Evolutionary conservation across 208 protist genomes (phyloP).

Genomic region (Wallacemonas sp.): DNA sequence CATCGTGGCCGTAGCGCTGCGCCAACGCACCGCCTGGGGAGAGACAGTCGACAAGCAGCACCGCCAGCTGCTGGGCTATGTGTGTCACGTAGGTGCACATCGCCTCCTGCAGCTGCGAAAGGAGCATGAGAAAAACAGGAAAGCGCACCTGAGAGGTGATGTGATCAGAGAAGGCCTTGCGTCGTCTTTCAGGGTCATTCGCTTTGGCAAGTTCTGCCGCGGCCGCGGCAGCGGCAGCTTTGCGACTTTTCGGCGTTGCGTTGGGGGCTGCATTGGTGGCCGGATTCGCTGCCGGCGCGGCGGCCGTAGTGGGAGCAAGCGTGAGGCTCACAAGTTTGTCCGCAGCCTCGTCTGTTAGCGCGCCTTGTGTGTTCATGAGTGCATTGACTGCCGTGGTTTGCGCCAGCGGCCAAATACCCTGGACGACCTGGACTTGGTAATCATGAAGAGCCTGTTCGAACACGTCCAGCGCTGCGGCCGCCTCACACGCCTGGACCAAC

Average conservation of each 20-base stretch:
- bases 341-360: conserved; percentile 5
- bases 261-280: not conserved
- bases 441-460: not conserved
- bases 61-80: conserved; percentile 2
- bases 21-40: not conserved
- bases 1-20: not conserved
- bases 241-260: not conserved
- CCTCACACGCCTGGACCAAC: conserved; percentile 1
- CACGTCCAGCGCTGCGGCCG: not conserved
- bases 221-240: not conserved
- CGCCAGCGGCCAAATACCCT: not conserved
- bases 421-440: conserved; percentile 8
- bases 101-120: conserved; percentile 9
- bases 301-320: not conserved
- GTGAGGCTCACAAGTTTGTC: conserved; percentile 8
- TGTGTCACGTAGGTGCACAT: conserved; percentile 10
- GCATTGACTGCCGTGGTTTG: not conserved
- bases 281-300: not conserved
- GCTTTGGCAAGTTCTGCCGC: not conserved
- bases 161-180: conserved; percentile 3
- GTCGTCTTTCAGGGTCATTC: not conserved
- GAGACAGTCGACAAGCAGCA: not conserved
- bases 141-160: conserved; percentile 7
- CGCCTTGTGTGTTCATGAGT: conserved; percentile 6
- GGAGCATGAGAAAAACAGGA: not conserved